Conservation (phyloP, 2,329 filamentous ascomycete species). For the Thyridium curvatum region DNA sequence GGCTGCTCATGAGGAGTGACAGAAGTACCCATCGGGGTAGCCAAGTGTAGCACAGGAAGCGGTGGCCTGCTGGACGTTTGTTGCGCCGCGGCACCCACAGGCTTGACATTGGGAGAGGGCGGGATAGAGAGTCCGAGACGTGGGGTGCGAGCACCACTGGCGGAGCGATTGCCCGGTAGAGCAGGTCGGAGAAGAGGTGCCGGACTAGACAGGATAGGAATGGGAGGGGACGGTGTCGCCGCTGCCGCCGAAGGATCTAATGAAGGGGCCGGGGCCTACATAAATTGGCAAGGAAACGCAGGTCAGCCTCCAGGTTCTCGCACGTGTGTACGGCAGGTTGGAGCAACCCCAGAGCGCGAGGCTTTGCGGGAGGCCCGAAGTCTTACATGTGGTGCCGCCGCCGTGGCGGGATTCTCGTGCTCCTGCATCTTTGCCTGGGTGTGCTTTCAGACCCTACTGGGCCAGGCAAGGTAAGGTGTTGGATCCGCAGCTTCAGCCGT, state of each 20-base stretch:
- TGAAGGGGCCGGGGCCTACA: slow-evolving; percentile 4
- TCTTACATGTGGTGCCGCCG: slow-evolving; percentile 6
- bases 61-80: slow-evolving; percentile 47
- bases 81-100: slow-evolving; percentile 52
- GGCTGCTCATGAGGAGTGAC: slow-evolving; percentile 64
- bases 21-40: slow-evolving; percentile 81
- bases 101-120: slow-evolving; percentile 74
- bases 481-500: too few relatives aligned
- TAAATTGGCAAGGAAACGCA: not conserved
- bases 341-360: too few relatives aligned
- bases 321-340: slow-evolving; percentile 4
- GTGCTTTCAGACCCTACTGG: not conserved
- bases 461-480: too few relatives aligned
- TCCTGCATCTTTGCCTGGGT: slow-evolving; percentile 10
- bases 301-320: not conserved
- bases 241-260: slow-evolving; percentile 1
- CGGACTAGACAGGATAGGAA: slow-evolving; percentile 64
- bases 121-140: slow-evolving; percentile 87
- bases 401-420: slow-evolving; percentile 6
- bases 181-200: slow-evolving; percentile 79
- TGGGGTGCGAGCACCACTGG: slow-evolving; percentile 59
- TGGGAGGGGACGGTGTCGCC: slow-evolving; percentile 24
- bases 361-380: too few relatives aligned
- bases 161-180: slow-evolving; percentile 62
- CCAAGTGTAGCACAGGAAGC: slow-evolving; percentile 75